phyloP scores from a whole-genome alignment of 2,329 filamentous ascomycete species.

The Fusarium sp. region DNA sequence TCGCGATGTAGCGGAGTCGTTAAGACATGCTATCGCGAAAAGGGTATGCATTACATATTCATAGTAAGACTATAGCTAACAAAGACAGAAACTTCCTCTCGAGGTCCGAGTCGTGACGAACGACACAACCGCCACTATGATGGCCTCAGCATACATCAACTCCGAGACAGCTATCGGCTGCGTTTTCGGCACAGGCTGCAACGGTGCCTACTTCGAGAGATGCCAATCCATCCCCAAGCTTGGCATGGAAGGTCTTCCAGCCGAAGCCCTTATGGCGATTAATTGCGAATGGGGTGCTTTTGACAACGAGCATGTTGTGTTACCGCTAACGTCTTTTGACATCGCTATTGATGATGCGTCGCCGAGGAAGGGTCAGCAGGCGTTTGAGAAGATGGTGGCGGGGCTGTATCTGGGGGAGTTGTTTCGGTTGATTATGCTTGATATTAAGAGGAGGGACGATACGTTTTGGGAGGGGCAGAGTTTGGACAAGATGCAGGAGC shows the following conservation, averaged over 20 bases:
- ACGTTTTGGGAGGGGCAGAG: background rate
- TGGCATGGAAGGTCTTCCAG: slow-evolving; percentile 84
- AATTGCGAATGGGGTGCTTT: slow-evolving; percentile 99
- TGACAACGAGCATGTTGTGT: slow-evolving; percentile 89
- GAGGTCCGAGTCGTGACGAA: slow-evolving; percentile 94
- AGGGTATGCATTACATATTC: background rate
- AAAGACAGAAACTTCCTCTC: slow-evolving; percentile 80
- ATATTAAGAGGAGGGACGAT: slow-evolving; percentile 74
- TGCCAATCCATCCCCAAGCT: slow-evolving; percentile 92
- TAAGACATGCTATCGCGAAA: slow-evolving; percentile 79
- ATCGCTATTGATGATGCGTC: slow-evolving; percentile 88
- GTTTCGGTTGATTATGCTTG: slow-evolving; percentile 85
- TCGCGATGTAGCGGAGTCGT: slow-evolving; percentile 85
- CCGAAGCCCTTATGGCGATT: slow-evolving; percentile 83
- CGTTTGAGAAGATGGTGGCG: slow-evolving; percentile 98
- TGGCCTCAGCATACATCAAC: slow-evolving; percentile 96
- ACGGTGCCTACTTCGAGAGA: slow-evolving; percentile 97
- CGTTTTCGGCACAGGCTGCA: slow-evolving; percentile 98
- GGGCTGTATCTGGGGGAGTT: slow-evolving; percentile 94
- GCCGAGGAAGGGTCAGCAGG: slow-evolving; percentile 92
- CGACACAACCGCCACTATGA: slow-evolving; percentile 95
- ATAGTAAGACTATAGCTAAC: background rate
- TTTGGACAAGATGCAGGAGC: slow-evolving; percentile 74
- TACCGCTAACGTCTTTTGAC: slow-evolving; percentile 89
- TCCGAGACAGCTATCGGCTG: slow-evolving; percentile 91